Percentiles rank a stretch among this genome's conserved stretches.
phyloP scores from a whole-genome alignment of 257 asterid species.

The Solanum virginianum region DNA sequence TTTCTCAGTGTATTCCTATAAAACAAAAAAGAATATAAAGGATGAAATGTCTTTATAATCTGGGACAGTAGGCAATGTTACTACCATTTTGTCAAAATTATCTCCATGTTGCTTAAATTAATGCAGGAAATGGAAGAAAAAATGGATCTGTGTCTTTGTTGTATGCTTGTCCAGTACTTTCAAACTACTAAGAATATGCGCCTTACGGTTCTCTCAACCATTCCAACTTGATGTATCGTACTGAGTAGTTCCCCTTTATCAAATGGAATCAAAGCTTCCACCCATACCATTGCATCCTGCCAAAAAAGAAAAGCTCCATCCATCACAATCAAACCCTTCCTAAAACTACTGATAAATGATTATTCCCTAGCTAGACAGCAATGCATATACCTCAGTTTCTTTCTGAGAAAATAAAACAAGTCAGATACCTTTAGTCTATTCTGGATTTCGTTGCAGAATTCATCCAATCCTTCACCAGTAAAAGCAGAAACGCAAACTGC shows the following conservation, averaged over 20 bases:
- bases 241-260: conserved; percentile 90
- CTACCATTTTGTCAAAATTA: not conserved
- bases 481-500: conserved; percentile 82
- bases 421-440: conserved; percentile 54
- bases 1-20: conserved; percentile 62
- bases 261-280: conserved; percentile 92
- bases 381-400: not conserved
- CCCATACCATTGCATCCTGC: conserved; percentile 94
- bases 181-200: not conserved
- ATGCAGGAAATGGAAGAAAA: not conserved
- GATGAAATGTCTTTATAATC: not conserved
- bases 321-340: not conserved
- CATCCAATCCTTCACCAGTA: conserved; percentile 90
- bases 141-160: not conserved
- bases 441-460: conserved; percentile 79
- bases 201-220: conserved; percentile 80
- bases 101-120: not conserved
- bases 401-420: not conserved
- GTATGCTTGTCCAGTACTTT: too few relatives aligned
- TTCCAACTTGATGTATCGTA: conserved; percentile 85
- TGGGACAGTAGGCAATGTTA: not conserved
- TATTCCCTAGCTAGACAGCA: not conserved
- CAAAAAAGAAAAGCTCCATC: not conserved
- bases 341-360: not conserved
- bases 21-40: not conserved